These are phyloP conservation scores for Tephrocybe sp. DNA, from an alignment of 768 basidiomycete genomes.

Conservation along the genomic window DNA sequence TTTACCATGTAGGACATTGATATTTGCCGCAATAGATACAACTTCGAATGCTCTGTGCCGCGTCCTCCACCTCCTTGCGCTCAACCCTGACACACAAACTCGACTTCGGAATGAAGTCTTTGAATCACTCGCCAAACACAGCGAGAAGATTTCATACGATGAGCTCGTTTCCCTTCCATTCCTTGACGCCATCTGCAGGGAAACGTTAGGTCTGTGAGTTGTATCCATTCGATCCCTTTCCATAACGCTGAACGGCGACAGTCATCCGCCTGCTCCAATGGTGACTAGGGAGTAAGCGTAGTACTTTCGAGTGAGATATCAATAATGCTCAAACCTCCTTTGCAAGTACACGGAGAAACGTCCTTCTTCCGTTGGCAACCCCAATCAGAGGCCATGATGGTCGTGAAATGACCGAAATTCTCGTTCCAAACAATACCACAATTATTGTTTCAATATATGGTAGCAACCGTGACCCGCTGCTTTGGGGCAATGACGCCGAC, in stretches of 20 bases:
- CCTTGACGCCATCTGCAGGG: slow-evolving; percentile 34
- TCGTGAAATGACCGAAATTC: slow-evolving; percentile 19
- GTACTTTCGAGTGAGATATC: too few species aligned
- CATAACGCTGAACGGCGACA: too few species aligned
- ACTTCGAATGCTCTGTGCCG: slow-evolving; percentile 31
- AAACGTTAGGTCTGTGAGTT: slow-evolving; percentile 34
- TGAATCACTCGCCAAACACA: background rate
- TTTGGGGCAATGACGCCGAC: slow-evolving; percentile 42
- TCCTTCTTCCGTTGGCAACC: slow-evolving; percentile 30
- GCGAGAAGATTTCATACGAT: slow-evolving; percentile 23
- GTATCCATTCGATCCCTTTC: slow-evolving; percentile 18
- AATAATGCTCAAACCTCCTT: too few species aligned
- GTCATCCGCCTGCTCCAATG: slow-evolving; percentile 15
- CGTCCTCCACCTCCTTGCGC: slow-evolving; percentile 26
- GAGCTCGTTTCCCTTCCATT: slow-evolving; percentile 27
- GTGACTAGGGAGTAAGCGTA: slow-evolving; percentile 9
- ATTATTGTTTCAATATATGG: too few species aligned
- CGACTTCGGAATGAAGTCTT: slow-evolving; percentile 29
- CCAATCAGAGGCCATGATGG: slow-evolving; percentile 28
- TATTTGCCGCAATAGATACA: slow-evolving; percentile 35
- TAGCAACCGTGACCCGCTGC: slow-evolving; percentile 34
- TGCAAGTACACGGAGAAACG: too few species aligned
- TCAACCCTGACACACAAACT: slow-evolving; percentile 31
- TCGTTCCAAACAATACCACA: too few species aligned
- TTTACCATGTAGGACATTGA: slow-evolving; percentile 24